Evolutionary conservation across 768 basidiomycete genomes (phyloP).

Genomic region (Boletus vinaceobasis): DNA sequence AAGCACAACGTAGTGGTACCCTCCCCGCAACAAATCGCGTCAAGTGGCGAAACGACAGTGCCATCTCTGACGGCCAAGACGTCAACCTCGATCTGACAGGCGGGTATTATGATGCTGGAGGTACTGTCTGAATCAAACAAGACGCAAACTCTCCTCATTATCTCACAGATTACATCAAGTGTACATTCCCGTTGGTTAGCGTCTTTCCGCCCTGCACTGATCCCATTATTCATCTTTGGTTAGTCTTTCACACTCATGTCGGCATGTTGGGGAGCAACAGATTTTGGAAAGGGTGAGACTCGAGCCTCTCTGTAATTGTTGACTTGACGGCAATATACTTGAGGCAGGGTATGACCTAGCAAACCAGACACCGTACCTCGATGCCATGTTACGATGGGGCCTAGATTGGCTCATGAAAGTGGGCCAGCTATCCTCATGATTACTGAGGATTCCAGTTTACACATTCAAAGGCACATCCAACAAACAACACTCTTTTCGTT

Average conservation of each 20-base stretch:
- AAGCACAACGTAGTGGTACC: constrained; percentile 82
- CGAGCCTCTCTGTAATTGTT: not conserved
- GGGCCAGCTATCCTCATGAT: constrained; percentile 8
- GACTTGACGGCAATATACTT: not conserved
- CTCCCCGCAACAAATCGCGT: constrained; percentile 70
- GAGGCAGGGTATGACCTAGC: constrained; percentile 71
- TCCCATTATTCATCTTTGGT: not conserved
- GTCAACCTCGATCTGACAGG: constrained; percentile 73
- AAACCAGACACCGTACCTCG: constrained; percentile 89
- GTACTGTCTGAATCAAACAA: constrained; percentile 36
- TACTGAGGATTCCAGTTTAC: not conserved
- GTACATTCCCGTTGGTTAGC: constrained; percentile 76
- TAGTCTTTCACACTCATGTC: constrained; percentile 83
- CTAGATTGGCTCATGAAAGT: constrained; percentile 92
- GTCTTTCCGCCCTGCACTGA: not conserved
- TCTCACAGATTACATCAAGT: constrained; percentile 77
- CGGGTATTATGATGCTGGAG: constrained; percentile 93
- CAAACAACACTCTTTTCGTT: constrained; percentile 67
- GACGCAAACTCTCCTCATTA: not conserved
- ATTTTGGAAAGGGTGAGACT: constrained; percentile 68
- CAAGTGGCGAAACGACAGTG: constrained; percentile 83
- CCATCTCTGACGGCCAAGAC: constrained; percentile 71
- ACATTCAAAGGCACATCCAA: constrained; percentile 68
- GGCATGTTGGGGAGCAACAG: constrained; percentile 86
- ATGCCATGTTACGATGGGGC: constrained; percentile 86